Evolutionary conservation across 108 stramenopile species (phyloP).

Genomic region (Cyclotella sp.): DNA sequence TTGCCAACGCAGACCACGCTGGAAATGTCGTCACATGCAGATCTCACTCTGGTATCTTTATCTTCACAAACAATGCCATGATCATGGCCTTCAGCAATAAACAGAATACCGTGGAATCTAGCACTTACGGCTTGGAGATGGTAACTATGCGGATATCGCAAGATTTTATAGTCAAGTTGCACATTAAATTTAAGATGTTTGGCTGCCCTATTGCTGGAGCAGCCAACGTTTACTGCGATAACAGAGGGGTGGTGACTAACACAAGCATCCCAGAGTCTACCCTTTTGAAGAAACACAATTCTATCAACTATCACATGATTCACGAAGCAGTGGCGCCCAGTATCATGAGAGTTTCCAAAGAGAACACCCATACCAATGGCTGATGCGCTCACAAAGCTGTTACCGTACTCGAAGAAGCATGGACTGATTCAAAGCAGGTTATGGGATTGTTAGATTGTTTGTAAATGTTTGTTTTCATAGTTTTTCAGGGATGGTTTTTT

Average conservation of each 20-base stretch:
- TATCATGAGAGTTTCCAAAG: too few relatives aligned
- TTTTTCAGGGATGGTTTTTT: too few relatives aligned
- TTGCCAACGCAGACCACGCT: too few relatives aligned
- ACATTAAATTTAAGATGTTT: neutral
- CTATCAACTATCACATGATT: conserved; percentile 30
- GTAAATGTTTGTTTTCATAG: too few relatives aligned
- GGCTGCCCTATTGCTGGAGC: conserved; percentile 5
- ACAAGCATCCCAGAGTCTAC: conserved; percentile 19
- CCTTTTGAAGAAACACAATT: conserved; percentile 39
- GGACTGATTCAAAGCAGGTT: too few relatives aligned
- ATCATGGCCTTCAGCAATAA: conserved; percentile 35
- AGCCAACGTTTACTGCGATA: conserved; percentile 14
- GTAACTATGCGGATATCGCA: conserved; percentile 2
- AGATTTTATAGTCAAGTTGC: neutral
- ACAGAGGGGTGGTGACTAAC: conserved; percentile 18
- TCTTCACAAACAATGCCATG: neutral
- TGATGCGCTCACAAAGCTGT: too few relatives aligned
- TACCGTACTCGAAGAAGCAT: too few relatives aligned
- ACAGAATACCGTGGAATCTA: neutral
- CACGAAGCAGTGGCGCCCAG: too few relatives aligned
- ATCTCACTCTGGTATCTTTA: neutral
- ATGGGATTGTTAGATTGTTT: too few relatives aligned
- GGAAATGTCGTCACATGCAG: too few relatives aligned
- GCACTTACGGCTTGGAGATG: conserved; percentile 9
- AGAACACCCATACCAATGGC: too few relatives aligned